Percentiles rank a stretch among this genome's conserved stretches.
phyloP scores from a whole-genome alignment of 129 eudicot species.

The Lactuca saligna region DNA sequence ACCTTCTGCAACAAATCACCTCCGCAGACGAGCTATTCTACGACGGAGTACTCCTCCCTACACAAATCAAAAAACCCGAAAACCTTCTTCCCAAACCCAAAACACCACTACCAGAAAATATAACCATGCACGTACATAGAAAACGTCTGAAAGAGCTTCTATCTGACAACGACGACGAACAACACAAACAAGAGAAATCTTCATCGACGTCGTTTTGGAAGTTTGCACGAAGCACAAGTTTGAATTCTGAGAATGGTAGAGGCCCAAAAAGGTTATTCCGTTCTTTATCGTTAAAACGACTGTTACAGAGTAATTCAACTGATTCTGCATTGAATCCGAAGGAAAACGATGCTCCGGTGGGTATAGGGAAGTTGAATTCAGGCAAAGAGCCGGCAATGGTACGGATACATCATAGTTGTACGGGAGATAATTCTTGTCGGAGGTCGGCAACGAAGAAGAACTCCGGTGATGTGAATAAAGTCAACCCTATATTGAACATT shows the following conservation, averaged over 20 bases:
- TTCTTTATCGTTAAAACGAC: conserved; percentile 45
- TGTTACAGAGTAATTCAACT: conserved; percentile 58
- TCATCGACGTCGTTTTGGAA: conserved; percentile 60
- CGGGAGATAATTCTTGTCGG: conserved; percentile 26
- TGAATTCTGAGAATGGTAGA: conserved; percentile 43
- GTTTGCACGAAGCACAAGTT: conserved; percentile 66
- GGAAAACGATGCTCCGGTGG: conserved; percentile 22
- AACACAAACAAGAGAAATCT: conserved; percentile 46
- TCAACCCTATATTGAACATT: conserved; percentile 68
- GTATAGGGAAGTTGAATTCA: conserved; percentile 41
- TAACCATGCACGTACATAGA: conserved; percentile 29
- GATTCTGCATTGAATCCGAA: conserved; percentile 55
- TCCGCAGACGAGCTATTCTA: conserved; percentile 81
- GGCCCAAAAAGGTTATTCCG: conserved; percentile 45
- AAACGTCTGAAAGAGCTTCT: conserved; percentile 68
- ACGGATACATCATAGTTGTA: background rate
- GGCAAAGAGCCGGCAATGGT: conserved; percentile 34
- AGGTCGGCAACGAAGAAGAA: conserved; percentile 40
- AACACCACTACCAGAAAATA: background rate
- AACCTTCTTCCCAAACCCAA: background rate
- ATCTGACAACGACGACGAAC: conserved; percentile 31
- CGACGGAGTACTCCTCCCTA: conserved; percentile 69
- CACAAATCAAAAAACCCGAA: conserved; percentile 44
- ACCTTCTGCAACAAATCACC: conserved; percentile 30
- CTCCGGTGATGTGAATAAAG: conserved; percentile 34